Conservation (phyloP, 441 rosid genomes). For the Geranium incanum region DNA sequence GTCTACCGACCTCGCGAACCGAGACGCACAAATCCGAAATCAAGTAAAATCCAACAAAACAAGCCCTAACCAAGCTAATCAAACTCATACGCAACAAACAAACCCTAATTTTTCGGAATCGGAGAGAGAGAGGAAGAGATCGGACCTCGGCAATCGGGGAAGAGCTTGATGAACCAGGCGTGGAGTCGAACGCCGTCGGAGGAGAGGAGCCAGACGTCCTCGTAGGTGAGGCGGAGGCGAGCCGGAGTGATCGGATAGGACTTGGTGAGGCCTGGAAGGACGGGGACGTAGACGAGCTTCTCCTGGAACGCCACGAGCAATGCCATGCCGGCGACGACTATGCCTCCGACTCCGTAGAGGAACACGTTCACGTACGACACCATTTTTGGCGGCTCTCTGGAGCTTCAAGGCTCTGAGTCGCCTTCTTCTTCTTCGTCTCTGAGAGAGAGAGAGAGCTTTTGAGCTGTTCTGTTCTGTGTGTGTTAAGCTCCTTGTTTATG, state of each 20-base stretch:
- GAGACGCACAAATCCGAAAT: background rate
- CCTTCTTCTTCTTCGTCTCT: constrained; percentile 2
- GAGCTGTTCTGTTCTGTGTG: background rate
- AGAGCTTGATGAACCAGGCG: constrained; percentile 89
- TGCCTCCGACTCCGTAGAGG: constrained; percentile 80
- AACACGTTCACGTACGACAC: constrained; percentile 63
- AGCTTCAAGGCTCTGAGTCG: background rate
- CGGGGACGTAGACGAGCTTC: constrained; percentile 91
- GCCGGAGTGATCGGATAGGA: constrained; percentile 72
- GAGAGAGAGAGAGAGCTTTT: background rate
- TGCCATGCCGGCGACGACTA: constrained; percentile 84
- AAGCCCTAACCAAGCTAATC: constrained; percentile 2
- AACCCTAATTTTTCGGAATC: background rate
- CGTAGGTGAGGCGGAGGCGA: constrained; percentile 69
- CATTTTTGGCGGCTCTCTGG: constrained; percentile 31
- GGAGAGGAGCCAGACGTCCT: constrained; percentile 92
- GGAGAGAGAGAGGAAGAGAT: background rate
- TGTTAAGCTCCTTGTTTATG: background rate
- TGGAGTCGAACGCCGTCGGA: constrained; percentile 87
- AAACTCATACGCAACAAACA: background rate
- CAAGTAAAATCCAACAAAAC: background rate
- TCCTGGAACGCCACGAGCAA: constrained; percentile 87
- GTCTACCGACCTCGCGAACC: background rate
- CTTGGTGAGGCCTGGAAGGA: constrained; percentile 81
- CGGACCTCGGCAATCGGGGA: constrained; percentile 73